phyloP scores from a whole-genome alignment of 768 basidiomycete species.

The Kwoniella dejecticola region DNA sequence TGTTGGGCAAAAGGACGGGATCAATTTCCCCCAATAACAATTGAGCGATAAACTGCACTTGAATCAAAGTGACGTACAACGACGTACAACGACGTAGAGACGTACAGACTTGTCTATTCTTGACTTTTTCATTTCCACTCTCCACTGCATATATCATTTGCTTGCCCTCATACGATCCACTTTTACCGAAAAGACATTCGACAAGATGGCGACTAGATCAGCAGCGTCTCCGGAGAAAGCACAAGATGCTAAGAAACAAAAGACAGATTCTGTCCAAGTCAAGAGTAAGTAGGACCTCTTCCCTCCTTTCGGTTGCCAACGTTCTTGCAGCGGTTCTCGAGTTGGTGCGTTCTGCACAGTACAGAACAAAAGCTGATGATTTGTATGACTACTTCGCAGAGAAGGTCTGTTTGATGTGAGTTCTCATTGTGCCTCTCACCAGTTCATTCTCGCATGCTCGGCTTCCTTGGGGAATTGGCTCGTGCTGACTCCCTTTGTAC shows the following conservation, averaged over 20 bases:
- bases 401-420: constrained; percentile 89
- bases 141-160: background rate
- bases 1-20: background rate
- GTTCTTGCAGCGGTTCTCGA: background rate
- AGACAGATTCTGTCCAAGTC: constrained; percentile 41
- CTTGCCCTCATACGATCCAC: background rate
- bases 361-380: background rate
- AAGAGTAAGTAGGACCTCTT: constrained; percentile 36
- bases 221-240: constrained; percentile 35
- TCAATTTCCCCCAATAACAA: constrained; percentile 10
- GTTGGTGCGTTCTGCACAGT: too few relatives aligned
- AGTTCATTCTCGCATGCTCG: background rate
- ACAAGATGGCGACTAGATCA: constrained; percentile 31
- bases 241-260: constrained; percentile 50
- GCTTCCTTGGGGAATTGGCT: too few relatives aligned
- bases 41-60: background rate
- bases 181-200: background rate
- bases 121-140: background rate
- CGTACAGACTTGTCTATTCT: background rate
- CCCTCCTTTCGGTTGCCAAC: background rate
- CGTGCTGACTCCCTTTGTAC: background rate
- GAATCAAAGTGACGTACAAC: background rate
- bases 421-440: too few relatives aligned
- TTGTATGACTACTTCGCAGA: constrained; percentile 50
- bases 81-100: background rate